Conservation (phyloP, 805 yeast genomes). For the Saccharomycopsis fermentans region DNA sequence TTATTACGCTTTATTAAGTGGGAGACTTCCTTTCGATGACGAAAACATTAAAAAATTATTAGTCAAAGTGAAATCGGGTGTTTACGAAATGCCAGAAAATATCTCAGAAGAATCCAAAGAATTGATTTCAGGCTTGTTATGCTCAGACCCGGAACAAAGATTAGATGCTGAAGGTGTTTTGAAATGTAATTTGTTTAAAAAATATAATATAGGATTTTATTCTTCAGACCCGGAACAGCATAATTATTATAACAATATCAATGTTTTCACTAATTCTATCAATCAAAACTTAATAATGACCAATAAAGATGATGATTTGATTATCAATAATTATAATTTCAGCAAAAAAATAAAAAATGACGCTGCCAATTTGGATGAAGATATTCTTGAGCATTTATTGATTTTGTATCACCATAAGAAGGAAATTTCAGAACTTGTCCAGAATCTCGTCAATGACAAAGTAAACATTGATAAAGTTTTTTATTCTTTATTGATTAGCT, state of each 20-base stretch:
- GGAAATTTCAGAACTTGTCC: conserved; percentile 6
- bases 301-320: conserved; percentile 11
- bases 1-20: conserved; percentile 66
- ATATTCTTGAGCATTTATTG: conserved; percentile 9
- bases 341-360: conserved; percentile 6
- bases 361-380: conserved; percentile 4
- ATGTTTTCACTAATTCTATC: conserved; percentile 18
- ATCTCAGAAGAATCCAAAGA: conserved; percentile 58
- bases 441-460: conserved; percentile 14
- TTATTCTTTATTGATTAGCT: conserved; percentile 15
- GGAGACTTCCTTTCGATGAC: conserved; percentile 77
- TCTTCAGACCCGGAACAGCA: conserved; percentile 8
- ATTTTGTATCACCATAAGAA: conserved; percentile 17
- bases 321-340: conserved; percentile 16
- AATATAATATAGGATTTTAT: conserved; percentile 14
- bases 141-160: conserved; percentile 62
- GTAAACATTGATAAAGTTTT: conserved; percentile 18
- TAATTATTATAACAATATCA: conserved; percentile 12
- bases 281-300: conserved; percentile 16
- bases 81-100: conserved; percentile 59
- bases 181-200: conserved; percentile 17
- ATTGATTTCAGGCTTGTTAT: conserved; percentile 53
- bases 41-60: conserved; percentile 63
- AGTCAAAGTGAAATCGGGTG: conserved; percentile 68
- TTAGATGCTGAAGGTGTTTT: conserved; percentile 59